Base-by-base conservation (phyloP, 331 rosid species). In the Malus hybrid region DNA sequence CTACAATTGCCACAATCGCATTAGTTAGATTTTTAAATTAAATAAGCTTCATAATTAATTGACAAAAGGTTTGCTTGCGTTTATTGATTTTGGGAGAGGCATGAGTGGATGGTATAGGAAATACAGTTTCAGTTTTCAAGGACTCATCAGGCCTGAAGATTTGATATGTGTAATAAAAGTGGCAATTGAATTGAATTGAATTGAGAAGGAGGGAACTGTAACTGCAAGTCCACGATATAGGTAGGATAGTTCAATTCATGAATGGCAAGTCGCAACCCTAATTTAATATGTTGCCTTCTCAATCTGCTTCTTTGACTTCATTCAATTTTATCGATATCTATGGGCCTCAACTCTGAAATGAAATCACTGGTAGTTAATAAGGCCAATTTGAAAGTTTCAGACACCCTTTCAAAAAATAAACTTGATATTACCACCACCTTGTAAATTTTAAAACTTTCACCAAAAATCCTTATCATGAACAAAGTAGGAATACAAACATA, bases 291-390 rank as follows among this genome's bases (percentile, higher is more conserved):
- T 79, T 66, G 71, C 66, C 58, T 62, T 81, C 52, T 48, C 83
- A 8, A 57, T 73, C 78, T 69, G 78, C 75, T 72, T 48, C 80
- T 79, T 84, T 89, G 90, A 87, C 92, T 87, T 86, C 88, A 86
- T 84, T 89, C 81, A 86, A 70, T 82, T 80, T 65, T 42, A 62
- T 2, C 34, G 12, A 2, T 9, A 39, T 26, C 6, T 6, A 53
- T 26, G 34, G 66, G 2, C 66, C 66, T 61, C 66, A 2, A n/a
- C 66, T 57, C 6, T 57, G 63, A 57, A 22, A 2, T 57, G 63
- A 57, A 22, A 2, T 57, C 4, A 1, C n/a, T 7, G 60, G 22
- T 19, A 42, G 24, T 19, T 55, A 53, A 6, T 18, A 19, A 6
- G 9, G 60, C 10, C 60, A 55, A 19, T 2, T 19, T 19, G 5